A percentile compares a stretch with the other conserved stretches of the same genome.
Evolutionary conservation across 345 rosid species (phyloP).

Genomic region (Boechera retrofracta): DNA sequence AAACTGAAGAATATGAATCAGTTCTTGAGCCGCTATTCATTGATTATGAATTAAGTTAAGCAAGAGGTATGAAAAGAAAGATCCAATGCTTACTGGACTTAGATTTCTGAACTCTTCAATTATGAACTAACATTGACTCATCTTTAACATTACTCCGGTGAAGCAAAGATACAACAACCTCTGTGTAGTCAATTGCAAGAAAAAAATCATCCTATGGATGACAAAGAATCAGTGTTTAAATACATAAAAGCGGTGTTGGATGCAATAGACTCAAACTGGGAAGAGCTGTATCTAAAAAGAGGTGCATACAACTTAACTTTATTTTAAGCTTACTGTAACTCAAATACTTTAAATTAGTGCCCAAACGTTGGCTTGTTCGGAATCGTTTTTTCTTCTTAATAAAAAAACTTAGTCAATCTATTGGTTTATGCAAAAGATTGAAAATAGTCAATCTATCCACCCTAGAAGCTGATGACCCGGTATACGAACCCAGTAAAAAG

Average conservation of each 20-base stretch:
- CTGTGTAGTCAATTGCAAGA: conserved; percentile 59
- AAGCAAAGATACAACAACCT: conserved; percentile 53
- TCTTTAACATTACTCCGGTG: conserved; percentile 53
- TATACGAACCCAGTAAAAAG: no score
- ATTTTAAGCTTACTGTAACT: no score
- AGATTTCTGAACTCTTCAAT: background rate
- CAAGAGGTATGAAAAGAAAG: conserved; percentile 59
- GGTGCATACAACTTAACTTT: no score
- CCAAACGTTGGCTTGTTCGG: no score
- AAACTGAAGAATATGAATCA: no score
- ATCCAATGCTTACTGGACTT: conserved; percentile 60
- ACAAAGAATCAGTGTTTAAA: conserved; percentile 52
- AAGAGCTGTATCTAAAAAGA: conserved; percentile 63
- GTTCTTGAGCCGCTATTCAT: conserved; percentile 50
- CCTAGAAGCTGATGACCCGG: no score
- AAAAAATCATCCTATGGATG: conserved; percentile 35
- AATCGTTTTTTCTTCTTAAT: no score
- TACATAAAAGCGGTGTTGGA: conserved; percentile 62
- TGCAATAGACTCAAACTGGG: conserved; percentile 65
- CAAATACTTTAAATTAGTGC: no score
- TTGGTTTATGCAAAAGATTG: no score
- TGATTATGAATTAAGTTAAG: conserved; percentile 67
- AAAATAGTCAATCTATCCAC: no score
- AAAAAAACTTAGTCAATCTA: no score
- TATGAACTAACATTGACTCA: conserved; percentile 40